Conservation (phyloP, 2,329 filamentous ascomycete genomes). For the Phyllosticta citribraziliensis region DNA sequence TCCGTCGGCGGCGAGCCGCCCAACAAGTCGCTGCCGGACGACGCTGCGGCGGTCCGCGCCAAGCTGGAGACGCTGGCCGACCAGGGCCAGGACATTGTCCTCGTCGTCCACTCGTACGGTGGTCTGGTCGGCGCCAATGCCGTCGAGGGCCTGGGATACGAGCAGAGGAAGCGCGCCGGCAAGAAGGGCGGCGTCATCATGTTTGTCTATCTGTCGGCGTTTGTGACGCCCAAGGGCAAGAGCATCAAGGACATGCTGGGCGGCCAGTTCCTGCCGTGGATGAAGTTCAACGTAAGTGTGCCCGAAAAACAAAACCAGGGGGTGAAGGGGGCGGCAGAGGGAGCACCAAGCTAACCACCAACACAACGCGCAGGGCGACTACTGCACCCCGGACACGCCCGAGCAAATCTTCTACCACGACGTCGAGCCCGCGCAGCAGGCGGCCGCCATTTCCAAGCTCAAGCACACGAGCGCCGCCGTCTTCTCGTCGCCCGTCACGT, state of each 20-base stretch:
- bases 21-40: conserved; percentile 22
- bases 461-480: conserved; percentile 3
- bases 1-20: conserved; percentile 19
- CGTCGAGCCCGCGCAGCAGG: conserved; percentile 2
- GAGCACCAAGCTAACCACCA: no score
- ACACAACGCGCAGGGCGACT: not conserved
- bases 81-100: conserved; percentile 24
- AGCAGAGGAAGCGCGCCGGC: conserved; percentile 23
- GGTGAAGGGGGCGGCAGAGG: not conserved
- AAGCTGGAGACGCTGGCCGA: conserved; percentile 26
- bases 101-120: conserved; percentile 29
- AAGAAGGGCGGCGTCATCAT: conserved; percentile 30
- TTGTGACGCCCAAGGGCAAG: conserved; percentile 25
- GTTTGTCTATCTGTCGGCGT: conserved; percentile 28
- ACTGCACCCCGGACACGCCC: conserved; percentile 6
- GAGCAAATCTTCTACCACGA: conserved; percentile 10
- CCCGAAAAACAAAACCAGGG: not conserved
- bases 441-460: not conserved
- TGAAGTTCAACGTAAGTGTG: conserved; percentile 17
- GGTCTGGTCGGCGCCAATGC: conserved; percentile 14
- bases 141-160: conserved; percentile 25
- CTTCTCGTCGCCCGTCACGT: conserved; percentile 15
- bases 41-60: conserved; percentile 25
- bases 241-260: conserved; percentile 23
- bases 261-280: conserved; percentile 19